Evolutionary conservation across 208 protist genomes (phyloP), one percentile per base, ranked within the genome.

Genomic region (Wallacemonas sp.): DNA sequence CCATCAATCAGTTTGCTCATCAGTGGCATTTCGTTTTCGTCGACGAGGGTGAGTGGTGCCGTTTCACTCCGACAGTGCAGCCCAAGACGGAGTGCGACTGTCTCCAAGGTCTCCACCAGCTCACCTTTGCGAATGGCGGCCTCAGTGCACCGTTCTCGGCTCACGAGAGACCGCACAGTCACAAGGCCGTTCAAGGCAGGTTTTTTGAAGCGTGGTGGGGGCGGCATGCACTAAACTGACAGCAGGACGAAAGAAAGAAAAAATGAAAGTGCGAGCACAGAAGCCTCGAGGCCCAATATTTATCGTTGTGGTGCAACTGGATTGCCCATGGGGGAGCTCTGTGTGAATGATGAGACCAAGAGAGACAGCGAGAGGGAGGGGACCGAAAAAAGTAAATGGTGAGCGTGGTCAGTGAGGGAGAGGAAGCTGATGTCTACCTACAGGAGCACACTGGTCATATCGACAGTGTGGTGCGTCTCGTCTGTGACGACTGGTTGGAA

Each of bases 1-100:
- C 77, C 74, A 47, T 80, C 58, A 11, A 77, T 36, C 16, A 94
- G 60, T 48, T 77, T 81, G 29, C 65, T 73, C 44, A 85, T 73
- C n/a, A 94, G n/a, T 27, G 62, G 27, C 44, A 94, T 47, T n/a
- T 76, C 83, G 47, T 87, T 80, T 2, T 73, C 73, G 48, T 94
- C 80, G 8, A 89, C 82, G 38, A 89, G 34, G 26, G 48, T 72
- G 21, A 83, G 30, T 14, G 33, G 27, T 17, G 52, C 41, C 23
- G 67, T 69, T 16, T 52, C 41, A 2, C 21, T n/a, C 1, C 39
- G 11, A 14, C 34, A 36, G 16, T 66, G 54, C 32, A 93, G 58
- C 38, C 80, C 81, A 24, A 93, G 47, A 26, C 81, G 72, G 9
- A 23, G 19, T 0, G 81, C 83, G 16, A 90, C 55, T 34, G 68